Evolutionary conservation across 2,329 filamentous ascomycete genomes (phyloP), one percentile per base, ranked within the genome.

Genomic region (Penicillium sp.): DNA sequence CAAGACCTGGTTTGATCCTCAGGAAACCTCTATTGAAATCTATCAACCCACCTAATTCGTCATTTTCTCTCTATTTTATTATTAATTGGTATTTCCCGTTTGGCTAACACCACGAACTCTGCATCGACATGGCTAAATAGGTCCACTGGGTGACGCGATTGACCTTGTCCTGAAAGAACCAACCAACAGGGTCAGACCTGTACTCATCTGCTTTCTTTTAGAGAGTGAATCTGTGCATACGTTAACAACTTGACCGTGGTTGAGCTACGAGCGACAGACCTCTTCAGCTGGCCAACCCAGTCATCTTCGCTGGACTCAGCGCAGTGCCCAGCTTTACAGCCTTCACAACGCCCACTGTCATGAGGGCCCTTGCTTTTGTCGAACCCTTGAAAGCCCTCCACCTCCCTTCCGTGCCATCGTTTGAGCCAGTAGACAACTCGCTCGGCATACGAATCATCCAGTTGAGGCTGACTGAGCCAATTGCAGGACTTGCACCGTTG

Each of bases 351-450:
- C 9, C 38, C 8, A 13, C 48, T 60, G 53, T 69, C 48, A 43
- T 73, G 67, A 21, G 67, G 69, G 42, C 61, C 62, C 43, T 57
- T 66, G 40, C 60, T 68, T 16, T 27, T 27, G 4, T 27, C 3
- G 46, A 5, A 31, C 47, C 40, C 14, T 46, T 59, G 44, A 40
- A 45, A 21, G 5, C 2, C 55, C 55, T 67, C 67, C 59, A 69
- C 32, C 48, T 64, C 16, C 13, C 76, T 54, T 24, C 73, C 73
- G 59, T 56, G 56, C 76, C 75, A 79, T 57, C 71, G 73, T 58
- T 76, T 76, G 18, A 79, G 59, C 52, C 74, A 66, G 66, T 79
- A 78, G 14, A 69, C 66, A 9, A 78, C 66, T 59, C 77, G 67
- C 56, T 79, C 73, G 49, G 71, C 69, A 63, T 79, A 79, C 21